phyloP scores from a whole-genome alignment of 495 filamentous ascomycete genomes.

The Xylaria palmicola region DNA sequence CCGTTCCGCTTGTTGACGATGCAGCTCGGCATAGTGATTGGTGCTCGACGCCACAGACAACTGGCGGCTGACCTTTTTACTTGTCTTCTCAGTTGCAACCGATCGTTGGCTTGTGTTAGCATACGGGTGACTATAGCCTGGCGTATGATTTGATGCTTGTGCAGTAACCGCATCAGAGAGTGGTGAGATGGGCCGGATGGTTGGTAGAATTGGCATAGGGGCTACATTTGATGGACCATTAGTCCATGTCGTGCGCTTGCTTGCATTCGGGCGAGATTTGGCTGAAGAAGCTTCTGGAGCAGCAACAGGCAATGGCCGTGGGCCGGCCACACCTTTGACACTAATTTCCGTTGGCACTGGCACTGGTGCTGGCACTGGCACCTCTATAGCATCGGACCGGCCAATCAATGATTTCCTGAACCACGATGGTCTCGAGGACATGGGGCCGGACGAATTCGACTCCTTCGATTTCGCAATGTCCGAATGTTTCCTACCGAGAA shows the following conservation, averaged over 20 bases:
- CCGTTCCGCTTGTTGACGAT: slow-evolving; percentile 87
- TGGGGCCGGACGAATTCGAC: slow-evolving; percentile 60
- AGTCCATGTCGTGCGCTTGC: slow-evolving; percentile 86
- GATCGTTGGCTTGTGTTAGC: slow-evolving; percentile 27
- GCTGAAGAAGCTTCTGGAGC: slow-evolving; percentile 44
- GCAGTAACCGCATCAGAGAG: slow-evolving; percentile 89
- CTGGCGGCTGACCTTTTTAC: slow-evolving; percentile 94
- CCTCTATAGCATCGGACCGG: slow-evolving; percentile 49
- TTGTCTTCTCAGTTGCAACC: slow-evolving; percentile 56
- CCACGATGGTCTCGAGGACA: slow-evolving; percentile 88
- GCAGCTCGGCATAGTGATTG: slow-evolving; percentile 82
- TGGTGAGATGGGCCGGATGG: slow-evolving; percentile 92
- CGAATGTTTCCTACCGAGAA: slow-evolving; percentile 84
- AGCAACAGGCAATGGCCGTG: slow-evolving; percentile 58
- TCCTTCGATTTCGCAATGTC: slow-evolving; percentile 71
- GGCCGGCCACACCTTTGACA: slow-evolving; percentile 34
- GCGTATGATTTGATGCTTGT: slow-evolving; percentile 61
- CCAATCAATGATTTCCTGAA: slow-evolving; percentile 90
- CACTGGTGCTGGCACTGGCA: too few species aligned
- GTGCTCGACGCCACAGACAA: slow-evolving; percentile 92
- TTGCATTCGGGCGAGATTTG: slow-evolving; percentile 60
- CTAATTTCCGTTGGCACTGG: slow-evolving; percentile 16
- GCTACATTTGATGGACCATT: slow-evolving; percentile 77
- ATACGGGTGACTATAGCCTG: slow-evolving; percentile 49
- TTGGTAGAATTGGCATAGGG: slow-evolving; percentile 96